phyloP scores from a whole-genome alignment of 1,139 yeast species.

The Hansenula anomala region DNA sequence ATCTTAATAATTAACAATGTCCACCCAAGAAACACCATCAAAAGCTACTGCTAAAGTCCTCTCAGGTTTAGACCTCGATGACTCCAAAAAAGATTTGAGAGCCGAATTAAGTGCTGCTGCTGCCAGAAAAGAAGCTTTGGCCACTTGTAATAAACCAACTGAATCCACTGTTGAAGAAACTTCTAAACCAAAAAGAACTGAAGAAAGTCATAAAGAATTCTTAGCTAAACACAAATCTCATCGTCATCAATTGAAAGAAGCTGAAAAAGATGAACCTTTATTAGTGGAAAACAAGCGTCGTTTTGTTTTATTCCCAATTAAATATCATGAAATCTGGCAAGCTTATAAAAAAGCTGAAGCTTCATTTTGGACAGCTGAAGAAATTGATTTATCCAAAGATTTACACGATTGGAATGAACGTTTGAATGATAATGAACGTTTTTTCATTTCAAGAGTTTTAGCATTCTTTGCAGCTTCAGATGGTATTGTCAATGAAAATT shows the following conservation, averaged over 20 bases:
- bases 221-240: constrained; percentile 58
- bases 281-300: constrained; percentile 82
- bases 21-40: constrained; percentile 24
- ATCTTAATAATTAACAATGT: constrained; percentile 13
- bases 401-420: constrained; percentile 82
- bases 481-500: constrained; percentile 95
- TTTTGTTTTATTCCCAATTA: constrained; percentile 94
- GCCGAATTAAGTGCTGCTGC: constrained; percentile 22
- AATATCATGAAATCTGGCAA: constrained; percentile 98
- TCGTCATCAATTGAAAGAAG: constrained; percentile 65
- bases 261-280: constrained; percentile 87
- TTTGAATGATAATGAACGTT: constrained; percentile 85
- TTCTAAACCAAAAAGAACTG: constrained; percentile 1
- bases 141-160: constrained; percentile 3
- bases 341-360: constrained; percentile 99
- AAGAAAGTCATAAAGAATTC: constrained; percentile 44
- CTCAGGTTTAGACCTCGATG: constrained; percentile 17
- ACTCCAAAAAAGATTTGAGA: constrained; percentile 20
- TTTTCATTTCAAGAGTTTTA: constrained; percentile 81
- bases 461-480: constrained; percentile 99
- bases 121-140: constrained; percentile 17
- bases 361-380: constrained; percentile 99
- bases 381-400: constrained; percentile 93
- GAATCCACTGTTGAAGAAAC: constrained; percentile 6
- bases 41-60: constrained; percentile 22